Conservation (phyloP, 306 rosid genomes). For the Ammopiptanthus mongolicus region DNA sequence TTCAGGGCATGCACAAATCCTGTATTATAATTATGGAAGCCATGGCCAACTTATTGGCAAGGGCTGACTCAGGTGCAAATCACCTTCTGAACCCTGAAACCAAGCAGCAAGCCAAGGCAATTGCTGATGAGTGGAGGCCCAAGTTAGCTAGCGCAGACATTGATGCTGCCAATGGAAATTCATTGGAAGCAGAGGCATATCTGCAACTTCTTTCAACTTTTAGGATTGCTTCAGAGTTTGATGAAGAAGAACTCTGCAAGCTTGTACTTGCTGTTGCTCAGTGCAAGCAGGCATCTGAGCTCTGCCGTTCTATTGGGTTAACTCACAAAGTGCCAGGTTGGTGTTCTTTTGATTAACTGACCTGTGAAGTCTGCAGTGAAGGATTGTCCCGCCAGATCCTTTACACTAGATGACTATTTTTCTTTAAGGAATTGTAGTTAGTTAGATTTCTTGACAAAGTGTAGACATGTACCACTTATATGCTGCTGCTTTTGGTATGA, state of each 20-base stretch:
- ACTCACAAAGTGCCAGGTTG: slow-evolving; percentile 67
- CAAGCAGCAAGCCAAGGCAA: slow-evolving; percentile 61
- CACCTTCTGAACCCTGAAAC: slow-evolving; percentile 50
- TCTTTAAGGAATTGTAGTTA: slow-evolving; percentile 16
- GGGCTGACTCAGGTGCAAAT: slow-evolving; percentile 48
- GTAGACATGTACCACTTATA: slow-evolving; percentile 2
- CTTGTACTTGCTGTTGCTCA: slow-evolving; percentile 54
- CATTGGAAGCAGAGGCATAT: slow-evolving; percentile 66
- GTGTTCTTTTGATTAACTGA: slow-evolving; percentile 45
- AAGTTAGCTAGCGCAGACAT: slow-evolving; percentile 41
- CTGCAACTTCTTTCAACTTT: slow-evolving; percentile 54
- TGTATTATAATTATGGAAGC: slow-evolving; percentile 44
- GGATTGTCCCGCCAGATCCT: slow-evolving; percentile 27
- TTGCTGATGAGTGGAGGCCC: slow-evolving; percentile 59
- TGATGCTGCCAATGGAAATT: slow-evolving; percentile 58
- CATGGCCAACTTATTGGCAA: slow-evolving; percentile 42
- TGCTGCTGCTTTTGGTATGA: neutral
- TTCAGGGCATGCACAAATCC: slow-evolving; percentile 45
- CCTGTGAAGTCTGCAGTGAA: slow-evolving; percentile 42
- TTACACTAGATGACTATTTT: neutral
- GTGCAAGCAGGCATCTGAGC: slow-evolving; percentile 62
- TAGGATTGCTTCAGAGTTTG: slow-evolving; percentile 60
- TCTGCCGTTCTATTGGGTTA: slow-evolving; percentile 57
- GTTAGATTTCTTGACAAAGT: slow-evolving; percentile 2
- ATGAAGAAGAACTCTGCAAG: slow-evolving; percentile 62